Evolutionary conservation across 1,284 basidiomycete species (phyloP).

Genomic region (Moesziomyces aphidis): DNA sequence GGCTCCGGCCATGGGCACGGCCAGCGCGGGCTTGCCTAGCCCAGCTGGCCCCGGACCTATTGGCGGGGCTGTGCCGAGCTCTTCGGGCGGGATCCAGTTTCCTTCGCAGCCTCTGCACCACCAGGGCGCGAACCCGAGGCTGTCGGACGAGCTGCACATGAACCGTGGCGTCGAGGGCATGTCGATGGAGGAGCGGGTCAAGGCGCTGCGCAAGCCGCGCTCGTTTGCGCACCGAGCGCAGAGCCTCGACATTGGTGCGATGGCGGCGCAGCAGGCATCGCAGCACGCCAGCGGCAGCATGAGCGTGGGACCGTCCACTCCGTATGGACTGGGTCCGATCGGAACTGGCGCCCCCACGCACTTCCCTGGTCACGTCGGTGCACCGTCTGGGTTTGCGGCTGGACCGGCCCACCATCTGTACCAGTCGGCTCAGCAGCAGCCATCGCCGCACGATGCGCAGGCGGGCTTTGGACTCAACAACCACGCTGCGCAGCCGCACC

Average conservation of each 20-base stretch:
- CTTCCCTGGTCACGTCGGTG: conserved; percentile 38
- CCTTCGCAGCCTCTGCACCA: conserved; percentile 44
- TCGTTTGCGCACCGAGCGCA: conserved; percentile 62
- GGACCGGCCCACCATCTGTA: conserved; percentile 28
- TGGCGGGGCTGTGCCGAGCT: conserved; percentile 7
- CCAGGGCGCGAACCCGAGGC: conserved; percentile 33
- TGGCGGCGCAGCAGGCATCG: conserved; percentile 54
- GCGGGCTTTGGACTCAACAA: conserved; percentile 14
- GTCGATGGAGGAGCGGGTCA: conserved; percentile 54
- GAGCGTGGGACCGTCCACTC: conserved; percentile 42
- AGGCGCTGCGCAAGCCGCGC: conserved; percentile 55
- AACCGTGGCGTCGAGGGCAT: conserved; percentile 43
- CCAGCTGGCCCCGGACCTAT: conserved; percentile 30
- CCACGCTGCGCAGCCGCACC: conserved; percentile 24
- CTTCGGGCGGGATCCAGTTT: conserved; percentile 47
- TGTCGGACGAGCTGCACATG: conserved; percentile 53
- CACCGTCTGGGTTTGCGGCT: conserved; percentile 19
- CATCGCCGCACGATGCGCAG: conserved; percentile 12
- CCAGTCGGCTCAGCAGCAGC: conserved; percentile 16
- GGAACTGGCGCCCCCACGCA: conserved; percentile 35
- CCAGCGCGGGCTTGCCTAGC: conserved; percentile 19
- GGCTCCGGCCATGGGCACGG: conserved; percentile 29
- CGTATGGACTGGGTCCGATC: conserved; percentile 48
- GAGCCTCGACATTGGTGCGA: conserved; percentile 59
- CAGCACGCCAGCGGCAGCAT: conserved; percentile 34